Conservation (phyloP, 2,329 filamentous ascomycete genomes). For the Talaromyces amestolkiae region DNA sequence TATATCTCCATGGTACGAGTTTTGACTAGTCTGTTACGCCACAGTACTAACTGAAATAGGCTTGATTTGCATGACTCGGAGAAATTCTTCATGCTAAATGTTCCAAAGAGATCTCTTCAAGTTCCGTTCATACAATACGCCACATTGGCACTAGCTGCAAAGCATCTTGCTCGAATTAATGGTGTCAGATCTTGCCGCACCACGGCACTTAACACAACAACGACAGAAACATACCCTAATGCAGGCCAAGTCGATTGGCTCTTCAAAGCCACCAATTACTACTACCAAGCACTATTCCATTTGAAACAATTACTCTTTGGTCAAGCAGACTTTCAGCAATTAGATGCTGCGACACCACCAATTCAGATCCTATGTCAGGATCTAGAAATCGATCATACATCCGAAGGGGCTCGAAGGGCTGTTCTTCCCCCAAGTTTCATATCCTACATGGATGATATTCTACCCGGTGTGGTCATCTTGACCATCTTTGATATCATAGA, state of each 20-base stretch:
- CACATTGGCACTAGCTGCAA: constrained; percentile 41
- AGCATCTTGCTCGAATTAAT: constrained; percentile 38
- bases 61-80: constrained; percentile 40
- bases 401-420: constrained; percentile 36
- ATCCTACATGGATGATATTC: constrained; percentile 55
- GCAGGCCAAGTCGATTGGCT: constrained; percentile 54
- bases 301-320: constrained; percentile 40
- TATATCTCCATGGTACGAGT: constrained; percentile 36
- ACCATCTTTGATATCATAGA: constrained; percentile 65
- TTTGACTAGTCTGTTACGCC: background rate
- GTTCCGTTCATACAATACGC: constrained; percentile 36
- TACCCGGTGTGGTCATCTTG: constrained; percentile 60
- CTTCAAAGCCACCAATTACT: constrained; percentile 60
- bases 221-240: constrained; percentile 54
- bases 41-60: constrained; percentile 26
- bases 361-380: constrained; percentile 30
- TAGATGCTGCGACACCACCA: constrained; percentile 30
- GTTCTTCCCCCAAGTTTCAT: constrained; percentile 28
- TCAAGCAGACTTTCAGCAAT: constrained; percentile 31
- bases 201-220: constrained; percentile 42
- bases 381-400: constrained; percentile 24
- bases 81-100: constrained; percentile 40
- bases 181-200: constrained; percentile 27
- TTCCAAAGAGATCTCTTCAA: constrained; percentile 38
- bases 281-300: constrained; percentile 57